Evolutionary conservation across 164 flowering plant species (phyloP), one percentile per base, ranked within the genome.

Genomic region (Platanus orientalis): DNA sequence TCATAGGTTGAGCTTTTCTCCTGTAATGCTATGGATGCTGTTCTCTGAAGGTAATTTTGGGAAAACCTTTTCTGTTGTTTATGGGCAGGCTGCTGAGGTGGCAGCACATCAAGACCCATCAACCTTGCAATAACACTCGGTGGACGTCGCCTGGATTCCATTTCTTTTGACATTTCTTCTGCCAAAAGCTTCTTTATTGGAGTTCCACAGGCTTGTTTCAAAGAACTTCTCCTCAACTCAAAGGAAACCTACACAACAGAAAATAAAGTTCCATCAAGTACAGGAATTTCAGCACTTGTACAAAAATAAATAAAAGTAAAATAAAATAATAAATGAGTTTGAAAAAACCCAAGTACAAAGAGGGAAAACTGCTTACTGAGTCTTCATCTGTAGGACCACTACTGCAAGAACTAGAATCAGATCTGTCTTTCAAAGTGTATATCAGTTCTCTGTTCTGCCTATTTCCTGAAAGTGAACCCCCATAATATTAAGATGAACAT

Each of bases 91-190:
- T 80, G 81, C 64, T 74, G 89, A 53, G 80, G 60, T 36, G 98
- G 91, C 71, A 85, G 58, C 6, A 80, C 79, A 70, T 94, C 98
- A 59, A 89, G 82, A 65, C 97, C 96, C 97, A 94, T 91, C 79
- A 94, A 77, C 71, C 83, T 80, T 27, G 97, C 97, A 73, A 94
- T 75, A 50, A 89, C 75, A 71, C 86, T 79, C 0, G 93, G 92
- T 21, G 91, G 70, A 20, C 85, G 77, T 57, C 85, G 79, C 69
- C 69, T 79, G 19, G 73, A 59, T 60, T 84, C 91, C 68, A 64
- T 59, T 63, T 89, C 94, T 66, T 62, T 81, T 0, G 83, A 73
- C 90, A 86, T 75, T 69, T 94, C 96, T 54, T 82, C 83, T 5
- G 84, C 90, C 26, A 89, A 63, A 27, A 85, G 69, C 70, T 80